Percentiles rank a stretch among this genome's conserved stretches.
phyloP scores from a whole-genome alignment of 108 stramenopile genomes.

The Aurantiochytrium sp. region DNA sequence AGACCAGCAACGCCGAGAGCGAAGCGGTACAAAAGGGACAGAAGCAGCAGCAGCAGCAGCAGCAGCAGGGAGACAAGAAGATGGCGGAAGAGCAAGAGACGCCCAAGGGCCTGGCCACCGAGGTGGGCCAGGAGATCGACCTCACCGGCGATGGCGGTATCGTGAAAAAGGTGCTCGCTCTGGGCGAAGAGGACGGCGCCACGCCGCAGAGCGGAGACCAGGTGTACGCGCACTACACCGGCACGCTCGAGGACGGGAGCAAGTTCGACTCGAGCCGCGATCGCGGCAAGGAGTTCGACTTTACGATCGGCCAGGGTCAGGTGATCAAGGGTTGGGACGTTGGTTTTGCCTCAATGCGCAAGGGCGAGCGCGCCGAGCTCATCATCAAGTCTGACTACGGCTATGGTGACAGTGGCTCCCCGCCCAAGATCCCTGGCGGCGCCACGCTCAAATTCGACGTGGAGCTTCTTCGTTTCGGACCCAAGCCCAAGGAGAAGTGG shows the following conservation, averaged over 20 bases:
- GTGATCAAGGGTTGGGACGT: conserved; percentile 56
- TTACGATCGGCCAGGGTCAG: conserved; percentile 27
- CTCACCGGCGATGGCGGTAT: conserved; percentile 23
- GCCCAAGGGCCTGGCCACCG: not conserved
- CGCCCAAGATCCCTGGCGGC: conserved; percentile 78
- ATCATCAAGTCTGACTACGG: conserved; percentile 67
- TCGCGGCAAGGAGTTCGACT: conserved; percentile 29
- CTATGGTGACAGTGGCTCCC: conserved; percentile 73
- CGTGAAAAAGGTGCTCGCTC: not conserved
- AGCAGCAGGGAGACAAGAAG: no score
- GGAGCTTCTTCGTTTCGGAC: conserved; percentile 76
- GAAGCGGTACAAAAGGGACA: no score
- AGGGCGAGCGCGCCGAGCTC: conserved; percentile 46
- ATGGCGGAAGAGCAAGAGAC: no score
- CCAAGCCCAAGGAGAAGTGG: conserved; percentile 72
- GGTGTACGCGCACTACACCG: conserved; percentile 75
- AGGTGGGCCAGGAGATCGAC: conserved; percentile 15
- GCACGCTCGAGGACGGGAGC: conserved; percentile 65
- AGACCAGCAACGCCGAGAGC: no score
- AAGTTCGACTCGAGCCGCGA: conserved; percentile 38
- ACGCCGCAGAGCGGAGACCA: conserved; percentile 47
- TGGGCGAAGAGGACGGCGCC: not conserved
- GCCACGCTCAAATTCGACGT: conserved; percentile 84
- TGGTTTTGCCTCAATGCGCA: conserved; percentile 43
- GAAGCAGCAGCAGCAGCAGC: no score